These are phyloP conservation scores for Sporothrix inflata DNA, from an alignment of 2,329 filamentous ascomycete genomes.

Conservation along the genomic window DNA sequence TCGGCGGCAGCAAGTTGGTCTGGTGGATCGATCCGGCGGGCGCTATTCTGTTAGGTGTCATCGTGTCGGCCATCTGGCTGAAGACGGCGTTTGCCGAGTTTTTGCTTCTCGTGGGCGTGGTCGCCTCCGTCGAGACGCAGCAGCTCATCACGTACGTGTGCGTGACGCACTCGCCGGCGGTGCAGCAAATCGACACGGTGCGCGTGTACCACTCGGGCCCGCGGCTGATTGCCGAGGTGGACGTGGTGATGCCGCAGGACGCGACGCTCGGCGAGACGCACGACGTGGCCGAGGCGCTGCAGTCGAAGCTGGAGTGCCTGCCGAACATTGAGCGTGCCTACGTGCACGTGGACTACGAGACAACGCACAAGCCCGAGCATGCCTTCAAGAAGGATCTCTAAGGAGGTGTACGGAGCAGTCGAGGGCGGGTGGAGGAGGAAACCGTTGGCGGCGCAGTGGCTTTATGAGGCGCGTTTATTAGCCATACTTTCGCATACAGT, in stretches of 20 bases:
- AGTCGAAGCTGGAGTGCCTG: conserved; percentile 89
- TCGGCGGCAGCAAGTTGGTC: conserved; percentile 83
- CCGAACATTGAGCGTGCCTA: conserved; percentile 93
- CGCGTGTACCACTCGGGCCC: conserved; percentile 90
- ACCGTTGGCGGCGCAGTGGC: neutral
- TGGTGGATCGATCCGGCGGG: conserved; percentile 98
- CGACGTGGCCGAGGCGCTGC: conserved; percentile 90
- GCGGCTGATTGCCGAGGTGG: conserved; percentile 90
- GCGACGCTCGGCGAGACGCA: conserved; percentile 78
- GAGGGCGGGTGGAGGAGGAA: neutral
- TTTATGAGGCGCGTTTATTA: neutral
- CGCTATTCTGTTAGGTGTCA: conserved; percentile 77
- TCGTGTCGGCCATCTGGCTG: conserved; percentile 82
- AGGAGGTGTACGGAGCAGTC: neutral
- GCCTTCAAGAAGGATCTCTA: conserved; percentile 64
- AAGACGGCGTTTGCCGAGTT: conserved; percentile 88
- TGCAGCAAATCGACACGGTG: conserved; percentile 91
- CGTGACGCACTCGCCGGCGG: conserved; percentile 83
- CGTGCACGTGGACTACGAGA: conserved; percentile 97
- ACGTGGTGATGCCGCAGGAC: conserved; percentile 86
- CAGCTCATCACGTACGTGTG: conserved; percentile 96
- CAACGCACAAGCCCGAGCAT: conserved; percentile 89
- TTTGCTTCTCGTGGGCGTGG: conserved; percentile 85
- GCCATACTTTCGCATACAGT: neutral
- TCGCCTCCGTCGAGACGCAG: conserved; percentile 80